Evolutionary conservation across 2,329 filamentous ascomycete genomes (phyloP).

Genomic region (Arachnopeziza araneosa): DNA sequence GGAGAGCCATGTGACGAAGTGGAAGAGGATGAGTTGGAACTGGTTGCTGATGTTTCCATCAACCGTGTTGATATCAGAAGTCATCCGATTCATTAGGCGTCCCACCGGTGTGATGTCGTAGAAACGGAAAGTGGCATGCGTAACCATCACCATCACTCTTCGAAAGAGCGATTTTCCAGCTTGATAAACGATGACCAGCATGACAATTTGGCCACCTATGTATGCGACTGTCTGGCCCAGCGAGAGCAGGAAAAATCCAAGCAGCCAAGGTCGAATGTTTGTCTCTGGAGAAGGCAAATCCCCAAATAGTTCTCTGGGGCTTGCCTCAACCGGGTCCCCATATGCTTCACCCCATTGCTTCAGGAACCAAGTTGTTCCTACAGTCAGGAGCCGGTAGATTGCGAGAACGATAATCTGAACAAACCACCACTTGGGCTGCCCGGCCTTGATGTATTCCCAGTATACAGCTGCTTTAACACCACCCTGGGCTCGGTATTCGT

Average conservation of each 20-base stretch:
- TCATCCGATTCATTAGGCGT: constrained; percentile 85
- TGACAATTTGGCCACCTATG: constrained; percentile 57
- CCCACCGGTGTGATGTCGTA: constrained; percentile 89
- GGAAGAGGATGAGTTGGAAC: constrained; percentile 65
- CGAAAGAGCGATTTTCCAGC: constrained; percentile 72
- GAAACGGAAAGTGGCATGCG: constrained; percentile 78
- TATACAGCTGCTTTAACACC: constrained; percentile 73
- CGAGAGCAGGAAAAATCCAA: constrained; percentile 63
- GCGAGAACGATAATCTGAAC: constrained; percentile 57
- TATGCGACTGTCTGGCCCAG: constrained; percentile 53
- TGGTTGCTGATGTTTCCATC: constrained; percentile 79
- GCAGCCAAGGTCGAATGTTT: constrained; percentile 69
- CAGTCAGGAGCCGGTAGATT: constrained; percentile 56
- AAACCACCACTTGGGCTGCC: constrained; percentile 68
- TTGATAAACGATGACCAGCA: constrained; percentile 72
- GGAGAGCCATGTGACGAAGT: constrained; percentile 64
- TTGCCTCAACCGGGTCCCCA: constrained; percentile 31
- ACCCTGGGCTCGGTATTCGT: constrained; percentile 68
- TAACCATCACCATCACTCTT: constrained; percentile 66
- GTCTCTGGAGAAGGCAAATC: constrained; percentile 59
- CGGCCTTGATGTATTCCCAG: constrained; percentile 79
- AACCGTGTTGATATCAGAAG: constrained; percentile 82
- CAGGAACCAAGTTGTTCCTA: constrained; percentile 72
- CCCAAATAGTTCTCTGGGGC: constrained; percentile 34
- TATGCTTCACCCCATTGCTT: constrained; percentile 85